Percentiles rank a stretch among this genome's conserved stretches.
phyloP scores from a whole-genome alignment of 2,329 filamentous ascomycete genomes.

The Akanthomyces uredinophilus region DNA sequence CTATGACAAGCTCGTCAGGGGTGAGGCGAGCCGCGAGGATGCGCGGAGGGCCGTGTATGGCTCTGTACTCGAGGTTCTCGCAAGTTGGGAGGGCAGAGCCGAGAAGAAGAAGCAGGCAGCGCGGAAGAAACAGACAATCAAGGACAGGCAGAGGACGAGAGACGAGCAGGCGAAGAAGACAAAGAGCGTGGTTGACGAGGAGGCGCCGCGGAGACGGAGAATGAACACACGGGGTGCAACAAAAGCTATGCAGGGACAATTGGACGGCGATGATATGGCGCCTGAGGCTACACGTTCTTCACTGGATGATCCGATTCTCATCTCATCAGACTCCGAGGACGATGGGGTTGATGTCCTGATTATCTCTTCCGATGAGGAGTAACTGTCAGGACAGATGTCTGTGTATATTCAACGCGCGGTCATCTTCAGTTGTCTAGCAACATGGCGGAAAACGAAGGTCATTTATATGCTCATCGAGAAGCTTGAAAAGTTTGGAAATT shows the following conservation, averaged over 20 bases:
- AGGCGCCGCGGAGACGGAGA: background rate
- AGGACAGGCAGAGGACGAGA: too few species aligned
- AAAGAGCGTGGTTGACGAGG: background rate
- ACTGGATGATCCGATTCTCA: background rate
- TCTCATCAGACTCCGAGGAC: slow-evolving; percentile 4
- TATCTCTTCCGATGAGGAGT: slow-evolving; percentile 1
- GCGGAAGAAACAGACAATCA: too few species aligned
- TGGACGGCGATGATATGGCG: background rate
- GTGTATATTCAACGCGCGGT: too few species aligned
- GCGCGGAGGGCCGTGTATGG: slow-evolving; percentile 15
- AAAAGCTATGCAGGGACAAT: background rate
- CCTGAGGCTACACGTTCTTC: background rate
- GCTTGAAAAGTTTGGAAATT: too few species aligned
- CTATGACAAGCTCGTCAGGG: slow-evolving; percentile 38
- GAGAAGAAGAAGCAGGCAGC: slow-evolving; percentile 9
- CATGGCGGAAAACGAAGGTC: too few species aligned
- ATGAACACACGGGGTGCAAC: background rate
- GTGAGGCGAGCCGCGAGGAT: background rate
- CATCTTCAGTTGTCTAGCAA: too few species aligned
- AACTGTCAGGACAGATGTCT: background rate
- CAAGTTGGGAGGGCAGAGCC: background rate
- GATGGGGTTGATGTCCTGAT: background rate
- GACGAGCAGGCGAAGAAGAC: too few species aligned
- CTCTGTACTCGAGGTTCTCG: slow-evolving; percentile 13
- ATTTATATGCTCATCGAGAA: too few species aligned